A percentile compares a stretch with the other conserved stretches of the same genome.
Evolutionary conservation across 495 filamentous ascomycete genomes (phyloP).

Genomic region (Aspergillus avenaceus): DNA sequence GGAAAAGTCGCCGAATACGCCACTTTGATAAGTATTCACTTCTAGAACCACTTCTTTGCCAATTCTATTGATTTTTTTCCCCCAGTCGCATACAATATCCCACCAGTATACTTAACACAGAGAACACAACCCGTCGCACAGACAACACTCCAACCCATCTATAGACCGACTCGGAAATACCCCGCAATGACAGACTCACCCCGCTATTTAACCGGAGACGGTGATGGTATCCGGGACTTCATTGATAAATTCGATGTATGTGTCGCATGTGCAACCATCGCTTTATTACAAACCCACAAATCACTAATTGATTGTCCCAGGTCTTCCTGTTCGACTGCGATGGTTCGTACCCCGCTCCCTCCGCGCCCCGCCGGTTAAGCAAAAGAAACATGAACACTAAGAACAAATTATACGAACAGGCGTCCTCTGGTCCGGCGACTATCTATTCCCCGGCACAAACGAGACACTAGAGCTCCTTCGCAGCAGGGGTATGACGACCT

Average conservation of each 20-base stretch:
- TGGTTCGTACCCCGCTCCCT: slow-evolving; percentile 53
- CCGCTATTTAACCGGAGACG: slow-evolving; percentile 78
- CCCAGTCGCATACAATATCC: no score
- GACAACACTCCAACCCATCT: neutral
- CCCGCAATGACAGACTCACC: slow-evolving; percentile 37
- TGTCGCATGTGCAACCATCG: slow-evolving; percentile 16
- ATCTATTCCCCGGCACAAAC: slow-evolving; percentile 74
- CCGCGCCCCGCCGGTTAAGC: neutral
- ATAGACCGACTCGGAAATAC: slow-evolving; percentile 4
- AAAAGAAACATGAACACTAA: no score
- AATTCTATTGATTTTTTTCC: no score
- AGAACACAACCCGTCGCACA: neutral
- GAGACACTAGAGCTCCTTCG: slow-evolving; percentile 81
- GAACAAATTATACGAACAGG: slow-evolving; percentile 49
- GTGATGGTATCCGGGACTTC: slow-evolving; percentile 70
- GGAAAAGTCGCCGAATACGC: no score
- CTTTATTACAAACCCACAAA: neutral
- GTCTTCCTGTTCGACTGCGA: slow-evolving; percentile 96
- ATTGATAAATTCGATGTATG: slow-evolving; percentile 87
- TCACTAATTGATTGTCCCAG: slow-evolving; percentile 39
- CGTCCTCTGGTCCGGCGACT: slow-evolving; percentile 93
- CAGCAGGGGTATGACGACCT: slow-evolving; percentile 56
- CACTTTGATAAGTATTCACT: no score
- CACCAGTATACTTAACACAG: no score
- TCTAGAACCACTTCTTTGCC: no score